Base-by-base conservation (phyloP, 169 alveolate species). In the Cystoisospora suis region DNA sequence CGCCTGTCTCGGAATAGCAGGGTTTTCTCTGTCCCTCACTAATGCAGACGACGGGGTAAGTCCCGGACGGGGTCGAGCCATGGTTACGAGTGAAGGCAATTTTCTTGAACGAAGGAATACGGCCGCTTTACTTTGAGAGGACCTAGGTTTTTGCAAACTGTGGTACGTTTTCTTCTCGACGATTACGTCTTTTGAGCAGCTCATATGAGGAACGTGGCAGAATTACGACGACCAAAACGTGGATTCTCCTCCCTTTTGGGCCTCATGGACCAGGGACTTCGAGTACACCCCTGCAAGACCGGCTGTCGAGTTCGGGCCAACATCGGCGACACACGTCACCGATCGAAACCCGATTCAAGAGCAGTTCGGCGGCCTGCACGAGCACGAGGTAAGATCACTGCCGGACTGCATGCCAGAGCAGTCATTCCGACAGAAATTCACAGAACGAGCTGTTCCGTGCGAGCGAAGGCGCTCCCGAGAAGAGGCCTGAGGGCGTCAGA, bases 361-460 rank as follows among this genome's bases (percentile, higher is more conserved):
- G 29, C 27, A 36, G 27, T 77, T 88, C 86, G 46, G 80, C 12
- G 92, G 92, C 58, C 69, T 45, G 72, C 92, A 88, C 89, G 65
- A 85, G 6, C 81, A 75, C 23, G 92, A 88, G 89, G 92, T 88
- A 45, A 2, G 27, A 36, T 65, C 45, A 65, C 40, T 32, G 61
- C 61, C 61, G n/a, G 61, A 44, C n/a, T 27, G 77, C 0, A 20
- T n/a, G 15, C n/a, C n/a, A 65, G 3, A 1, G 42, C 44, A 65
- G n/a, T 65, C 77, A 4, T 65, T 3, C n/a, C 72, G 23, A 58
- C 72, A 1, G 77, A 65, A 6, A 65, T 4, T 65, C 32, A 23
- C 92, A 88, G 92, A 88, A 88, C 46, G 92, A 88, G 65, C 75
- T 88, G 86, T 88, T 88, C 46, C 92, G 92, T 9, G 81, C 83